These are phyloP conservation scores for Aspergillus aculeatinus DNA, from an alignment of 2,329 filamentous ascomycete species.

Conservation along the genomic window DNA sequence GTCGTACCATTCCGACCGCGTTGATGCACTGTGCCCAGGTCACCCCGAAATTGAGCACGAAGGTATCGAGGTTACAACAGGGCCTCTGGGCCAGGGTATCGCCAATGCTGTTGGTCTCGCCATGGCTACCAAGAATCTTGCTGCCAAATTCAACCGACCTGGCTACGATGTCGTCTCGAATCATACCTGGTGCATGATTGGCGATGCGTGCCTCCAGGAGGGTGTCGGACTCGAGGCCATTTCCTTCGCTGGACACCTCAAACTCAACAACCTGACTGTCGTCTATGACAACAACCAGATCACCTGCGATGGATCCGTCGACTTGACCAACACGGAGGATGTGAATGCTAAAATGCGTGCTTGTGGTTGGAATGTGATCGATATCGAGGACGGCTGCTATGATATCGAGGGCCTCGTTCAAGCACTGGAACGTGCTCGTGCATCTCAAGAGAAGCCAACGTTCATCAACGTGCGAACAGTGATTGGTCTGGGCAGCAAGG, in stretches of 20 bases:
- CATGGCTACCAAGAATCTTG: constrained; percentile 58
- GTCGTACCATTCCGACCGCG: constrained; percentile 32
- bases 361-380: constrained; percentile 57
- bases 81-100: constrained; percentile 60
- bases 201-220: constrained; percentile 60
- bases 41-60: constrained; percentile 59
- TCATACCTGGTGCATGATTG: constrained; percentile 58
- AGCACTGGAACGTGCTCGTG: constrained; percentile 49
- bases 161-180: constrained; percentile 52
- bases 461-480: constrained; percentile 60
- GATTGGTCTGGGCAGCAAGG: constrained; percentile 54
- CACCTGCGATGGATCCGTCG: constrained; percentile 58
- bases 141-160: constrained; percentile 54
- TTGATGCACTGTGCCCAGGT: constrained; percentile 31
- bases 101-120: constrained; percentile 61
- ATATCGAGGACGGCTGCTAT: constrained; percentile 54
- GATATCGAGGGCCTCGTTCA: constrained; percentile 51
- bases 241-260: constrained; percentile 55
- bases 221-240: constrained; percentile 59
- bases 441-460: constrained; percentile 50
- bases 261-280: constrained; percentile 56
- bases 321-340: constrained; percentile 57
- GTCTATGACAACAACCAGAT: constrained; percentile 64
- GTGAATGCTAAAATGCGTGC: constrained; percentile 60
- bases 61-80: constrained; percentile 60